Evolutionary conservation across 495 filamentous ascomycete species (phyloP).

Genomic region (Chaetomium fimeti): DNA sequence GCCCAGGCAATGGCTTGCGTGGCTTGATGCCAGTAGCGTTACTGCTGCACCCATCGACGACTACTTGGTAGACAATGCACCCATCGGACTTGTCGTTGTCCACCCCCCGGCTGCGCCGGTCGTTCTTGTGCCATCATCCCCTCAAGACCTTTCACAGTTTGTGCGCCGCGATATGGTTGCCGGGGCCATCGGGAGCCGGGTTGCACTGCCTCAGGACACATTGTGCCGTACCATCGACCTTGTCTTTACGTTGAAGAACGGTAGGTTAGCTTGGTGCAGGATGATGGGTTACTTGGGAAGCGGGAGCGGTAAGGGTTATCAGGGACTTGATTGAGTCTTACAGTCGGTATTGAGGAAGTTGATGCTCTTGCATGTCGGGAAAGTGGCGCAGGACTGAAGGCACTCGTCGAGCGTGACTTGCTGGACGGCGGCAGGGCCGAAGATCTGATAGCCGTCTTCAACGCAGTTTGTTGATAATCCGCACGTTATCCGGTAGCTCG

Average conservation of each 20-base stretch:
- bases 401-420: constrained; percentile 6
- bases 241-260: background rate
- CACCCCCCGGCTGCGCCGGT: too few relatives aligned
- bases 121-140: too few relatives aligned
- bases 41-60: too few relatives aligned
- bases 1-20: too few relatives aligned
- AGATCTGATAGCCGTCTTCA: background rate
- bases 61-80: too few relatives aligned
- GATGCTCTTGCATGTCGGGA: background rate
- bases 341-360: too few relatives aligned
- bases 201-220: constrained; percentile 8
- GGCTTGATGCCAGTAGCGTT: background rate
- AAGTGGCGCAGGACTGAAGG: background rate
- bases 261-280: background rate
- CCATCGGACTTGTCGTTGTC: too few relatives aligned
- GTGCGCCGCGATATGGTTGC: constrained; percentile 5
- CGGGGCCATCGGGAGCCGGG: background rate
- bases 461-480: background rate
- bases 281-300: background rate
- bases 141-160: background rate
- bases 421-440: background rate
- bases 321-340: too few relatives aligned
- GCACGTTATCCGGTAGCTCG: background rate
- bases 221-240: background rate
- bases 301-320: background rate